Evolutionary conservation across 331 rosid genomes (phyloP), one percentile per base, ranked within the genome.

Genomic region (Malus hybrid): DNA sequence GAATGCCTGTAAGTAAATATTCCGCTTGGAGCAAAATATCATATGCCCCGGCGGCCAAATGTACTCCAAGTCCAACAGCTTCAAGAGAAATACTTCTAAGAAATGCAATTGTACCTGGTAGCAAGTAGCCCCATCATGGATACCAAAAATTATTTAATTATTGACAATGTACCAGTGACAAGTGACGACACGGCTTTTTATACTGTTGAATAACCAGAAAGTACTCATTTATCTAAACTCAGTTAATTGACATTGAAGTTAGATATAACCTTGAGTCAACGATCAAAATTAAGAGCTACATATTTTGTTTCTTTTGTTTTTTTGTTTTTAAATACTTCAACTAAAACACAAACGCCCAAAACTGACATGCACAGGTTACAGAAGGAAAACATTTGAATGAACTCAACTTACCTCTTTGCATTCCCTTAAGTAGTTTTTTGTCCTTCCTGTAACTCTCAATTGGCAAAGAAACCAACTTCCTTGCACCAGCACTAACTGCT

Each of bases 11-110:
- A 22, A 90, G 82, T 71, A 82, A 84, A 83, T 81, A 87, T 76
- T 94, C 99, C 6, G 97, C 97, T 86, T 87, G 96, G 28, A 87
- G 87, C 71, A 94, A 79, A 85, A 94, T 84, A 75, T 94, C 97
- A 68, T 92, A 89, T 74, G 96, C 92, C 63, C 97, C 97, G 62
- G 97, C 97, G 48, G 99, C 99, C 82, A 94, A 84, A 91, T 94
- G 99, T 70, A 94, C 99, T 76, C 97, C 99, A n/a, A 94, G 91
- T 71, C 89, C 99, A 85, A 94, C 87, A 77, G 99, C 97, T 89
- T 94, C 99, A 84, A 92, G 87, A 53, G 99, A 92, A 85, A 94
- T 87, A 84, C 99, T 94, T 83, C 89, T 89, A 75, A 94, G 96
- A 84, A 94, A 94, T 74, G 99, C 97, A 78, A 88, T 80, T 57